Conservation (phyloP, 148 eudicot species). For the Cornus suecica region DNA sequence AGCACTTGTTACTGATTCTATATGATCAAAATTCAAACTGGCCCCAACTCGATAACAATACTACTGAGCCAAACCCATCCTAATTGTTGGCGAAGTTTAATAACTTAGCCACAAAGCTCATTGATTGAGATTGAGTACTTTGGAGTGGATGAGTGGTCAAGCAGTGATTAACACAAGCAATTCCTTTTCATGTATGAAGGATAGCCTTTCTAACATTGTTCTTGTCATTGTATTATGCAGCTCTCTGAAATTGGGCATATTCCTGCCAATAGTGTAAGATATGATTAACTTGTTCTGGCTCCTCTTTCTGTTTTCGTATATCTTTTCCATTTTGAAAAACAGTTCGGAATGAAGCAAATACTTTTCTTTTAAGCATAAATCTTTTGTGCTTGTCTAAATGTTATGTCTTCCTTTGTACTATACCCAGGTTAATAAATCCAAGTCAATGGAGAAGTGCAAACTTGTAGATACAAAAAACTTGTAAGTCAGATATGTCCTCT, state of each 20-base stretch:
- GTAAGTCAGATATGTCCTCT: slow-evolving; percentile 31
- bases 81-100: background rate
- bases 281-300: background rate
- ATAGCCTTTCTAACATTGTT: slow-evolving; percentile 10
- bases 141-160: slow-evolving; percentile 3
- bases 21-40: background rate
- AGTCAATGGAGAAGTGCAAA: slow-evolving; percentile 31
- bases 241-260: slow-evolving; percentile 15
- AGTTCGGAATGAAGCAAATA: background rate
- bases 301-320: background rate
- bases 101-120: background rate
- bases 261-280: slow-evolving; percentile 13
- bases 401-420: background rate
- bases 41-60: background rate
- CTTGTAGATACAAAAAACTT: slow-evolving; percentile 23
- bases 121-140: background rate
- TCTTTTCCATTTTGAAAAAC: background rate
- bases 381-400: background rate
- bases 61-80: background rate
- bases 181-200: background rate
- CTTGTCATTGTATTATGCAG: slow-evolving; percentile 13
- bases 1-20: too few relatives aligned
- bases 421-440: slow-evolving; percentile 6
- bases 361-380: background rate
- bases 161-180: background rate